phyloP scores from a whole-genome alignment of 768 basidiomycete genomes.

The Pleurotus cornucopiae region DNA sequence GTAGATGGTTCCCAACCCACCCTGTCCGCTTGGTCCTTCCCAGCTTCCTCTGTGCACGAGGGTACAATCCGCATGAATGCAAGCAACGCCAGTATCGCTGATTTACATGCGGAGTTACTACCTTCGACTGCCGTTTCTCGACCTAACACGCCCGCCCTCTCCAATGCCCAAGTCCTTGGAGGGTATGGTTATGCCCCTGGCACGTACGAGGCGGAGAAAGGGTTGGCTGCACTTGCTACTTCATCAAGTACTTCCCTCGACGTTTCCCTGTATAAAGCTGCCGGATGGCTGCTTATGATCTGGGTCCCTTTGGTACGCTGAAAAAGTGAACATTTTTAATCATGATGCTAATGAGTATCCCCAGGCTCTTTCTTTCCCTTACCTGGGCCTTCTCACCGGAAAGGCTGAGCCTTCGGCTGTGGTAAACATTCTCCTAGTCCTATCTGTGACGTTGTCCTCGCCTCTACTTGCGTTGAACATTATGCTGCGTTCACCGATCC shows the following conservation, averaged over 20 bases:
- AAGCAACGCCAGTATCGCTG: slow-evolving; percentile 31
- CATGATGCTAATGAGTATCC: slow-evolving; percentile 1
- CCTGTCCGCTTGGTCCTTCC: slow-evolving; percentile 67
- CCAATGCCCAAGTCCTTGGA: slow-evolving; percentile 59
- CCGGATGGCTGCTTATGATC: slow-evolving; percentile 64
- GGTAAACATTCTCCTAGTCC: slow-evolving; percentile 46
- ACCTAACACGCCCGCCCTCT: slow-evolving; percentile 49
- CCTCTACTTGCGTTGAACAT: slow-evolving; percentile 63
- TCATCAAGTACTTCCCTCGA: slow-evolving; percentile 45
- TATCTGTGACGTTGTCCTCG: slow-evolving; percentile 66
- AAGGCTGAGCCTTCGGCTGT: slow-evolving; percentile 26
- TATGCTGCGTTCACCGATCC: slow-evolving; percentile 55
- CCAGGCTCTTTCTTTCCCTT: slow-evolving; percentile 62
- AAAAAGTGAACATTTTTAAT: not conserved
- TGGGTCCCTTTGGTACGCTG: slow-evolving; percentile 66
- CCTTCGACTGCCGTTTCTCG: slow-evolving; percentile 34
- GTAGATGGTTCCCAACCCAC: slow-evolving; percentile 53
- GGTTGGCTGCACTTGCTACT: slow-evolving; percentile 39
- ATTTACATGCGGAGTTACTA: slow-evolving; percentile 38
- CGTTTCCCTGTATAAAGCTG: slow-evolving; percentile 47
- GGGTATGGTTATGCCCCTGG: slow-evolving; percentile 61
- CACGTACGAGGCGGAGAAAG: slow-evolving; percentile 46
- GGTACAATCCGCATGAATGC: slow-evolving; percentile 20
- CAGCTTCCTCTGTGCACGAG: slow-evolving; percentile 36
- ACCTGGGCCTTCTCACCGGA: slow-evolving; percentile 43